Percentiles rank a stretch among this genome's conserved stretches.
Conservation (phyloP, 441 rosid genomes). For the Rhodomyrtus psidioides region DNA sequence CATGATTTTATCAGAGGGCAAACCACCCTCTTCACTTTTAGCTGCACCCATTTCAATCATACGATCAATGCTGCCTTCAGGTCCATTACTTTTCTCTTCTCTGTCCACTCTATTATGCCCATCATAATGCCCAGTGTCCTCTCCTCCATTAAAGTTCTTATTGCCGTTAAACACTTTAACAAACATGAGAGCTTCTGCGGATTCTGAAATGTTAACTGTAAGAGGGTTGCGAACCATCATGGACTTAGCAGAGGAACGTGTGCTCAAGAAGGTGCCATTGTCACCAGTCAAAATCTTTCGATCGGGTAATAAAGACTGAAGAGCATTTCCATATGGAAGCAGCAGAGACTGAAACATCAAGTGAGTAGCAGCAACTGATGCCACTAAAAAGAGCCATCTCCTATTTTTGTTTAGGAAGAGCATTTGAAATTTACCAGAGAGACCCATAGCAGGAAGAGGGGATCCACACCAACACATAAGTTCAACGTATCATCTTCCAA, state of each 20-base stretch:
- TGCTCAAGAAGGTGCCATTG: slow-evolving; percentile 2
- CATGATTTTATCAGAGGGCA: slow-evolving; percentile 13
- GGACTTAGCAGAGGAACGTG: slow-evolving; percentile 29
- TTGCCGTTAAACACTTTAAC: slow-evolving; percentile 17
- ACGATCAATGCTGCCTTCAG: neutral
- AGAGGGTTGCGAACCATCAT: slow-evolving; percentile 50
- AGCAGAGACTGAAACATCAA: slow-evolving; percentile 48
- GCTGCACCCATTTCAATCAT: neutral
- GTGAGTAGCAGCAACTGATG: slow-evolving; percentile 46
- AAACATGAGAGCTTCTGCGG: slow-evolving; percentile 9
- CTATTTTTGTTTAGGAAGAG: slow-evolving; percentile 26
- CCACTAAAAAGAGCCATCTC: slow-evolving; percentile 51
- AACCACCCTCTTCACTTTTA: slow-evolving; percentile 4
- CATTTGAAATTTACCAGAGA: slow-evolving; percentile 20
- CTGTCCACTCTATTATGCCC: neutral
- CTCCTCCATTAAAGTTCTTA: slow-evolving; percentile 5
- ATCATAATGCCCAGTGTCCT: slow-evolving; percentile 1
- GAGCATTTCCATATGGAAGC: slow-evolving; percentile 66
- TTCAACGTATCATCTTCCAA: slow-evolving; percentile 5
- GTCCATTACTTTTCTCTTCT: neutral
- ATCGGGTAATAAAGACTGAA: slow-evolving; percentile 46
- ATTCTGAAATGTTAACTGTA: slow-evolving; percentile 35
- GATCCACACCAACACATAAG: neutral
- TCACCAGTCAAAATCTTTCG: slow-evolving; percentile 3
- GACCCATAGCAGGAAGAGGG: slow-evolving; percentile 29